phyloP scores from a whole-genome alignment of 768 basidiomycete species.

The Tubosaeta sp. region DNA sequence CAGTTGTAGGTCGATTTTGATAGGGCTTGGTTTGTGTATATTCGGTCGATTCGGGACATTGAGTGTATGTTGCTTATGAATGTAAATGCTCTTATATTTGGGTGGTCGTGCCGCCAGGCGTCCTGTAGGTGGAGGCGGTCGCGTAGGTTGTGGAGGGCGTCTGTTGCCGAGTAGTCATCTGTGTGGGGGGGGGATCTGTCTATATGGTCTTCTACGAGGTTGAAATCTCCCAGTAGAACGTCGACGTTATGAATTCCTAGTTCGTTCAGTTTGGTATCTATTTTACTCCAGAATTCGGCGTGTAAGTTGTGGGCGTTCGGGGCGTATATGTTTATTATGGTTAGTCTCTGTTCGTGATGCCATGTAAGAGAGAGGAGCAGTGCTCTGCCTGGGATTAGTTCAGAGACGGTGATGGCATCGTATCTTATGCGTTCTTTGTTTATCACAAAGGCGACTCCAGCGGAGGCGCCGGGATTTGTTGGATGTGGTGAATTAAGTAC shows the following conservation, averaged over 20 bases:
- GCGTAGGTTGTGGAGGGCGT: conserved; percentile 13
- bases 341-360: conserved; percentile 2
- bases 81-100: background rate
- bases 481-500: no score
- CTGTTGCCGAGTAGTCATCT: no score
- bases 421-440: no score
- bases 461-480: no score
- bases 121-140: background rate
- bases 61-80: background rate
- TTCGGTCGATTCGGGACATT: background rate
- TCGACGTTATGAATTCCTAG: conserved; percentile 10
- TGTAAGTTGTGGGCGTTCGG: conserved; percentile 31
- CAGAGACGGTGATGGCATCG: background rate
- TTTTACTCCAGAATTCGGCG: conserved; percentile 25
- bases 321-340: conserved; percentile 34
- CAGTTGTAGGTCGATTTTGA: background rate
- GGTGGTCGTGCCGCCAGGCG: background rate
- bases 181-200: conserved; percentile 31
- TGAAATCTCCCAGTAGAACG: conserved; percentile 39
- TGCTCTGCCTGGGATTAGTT: background rate
- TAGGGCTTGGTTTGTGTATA: background rate
- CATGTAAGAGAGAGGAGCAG: background rate
- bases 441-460: no score
- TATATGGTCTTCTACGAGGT: conserved; percentile 36
- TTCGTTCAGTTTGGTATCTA: background rate